Conservation (phyloP, 345 rosid species). For the Cardamine occulta region DNA sequence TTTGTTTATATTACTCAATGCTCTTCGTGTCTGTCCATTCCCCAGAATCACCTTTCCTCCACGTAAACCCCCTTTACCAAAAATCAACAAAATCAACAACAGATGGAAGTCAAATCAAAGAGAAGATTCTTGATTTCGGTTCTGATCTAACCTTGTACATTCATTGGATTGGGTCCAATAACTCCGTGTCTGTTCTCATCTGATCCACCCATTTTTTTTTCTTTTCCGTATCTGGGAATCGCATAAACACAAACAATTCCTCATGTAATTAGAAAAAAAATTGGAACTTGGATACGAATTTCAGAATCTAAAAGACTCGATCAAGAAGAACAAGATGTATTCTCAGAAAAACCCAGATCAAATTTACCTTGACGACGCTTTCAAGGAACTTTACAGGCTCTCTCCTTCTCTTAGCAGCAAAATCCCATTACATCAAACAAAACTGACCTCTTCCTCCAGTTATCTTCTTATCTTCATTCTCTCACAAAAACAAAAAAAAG, state of each 20-base stretch:
- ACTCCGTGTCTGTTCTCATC: conserved; percentile 79
- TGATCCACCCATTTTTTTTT: conserved; percentile 63
- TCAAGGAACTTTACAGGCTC: background rate
- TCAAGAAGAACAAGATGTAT: conserved; percentile 45
- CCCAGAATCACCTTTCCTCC: conserved; percentile 54
- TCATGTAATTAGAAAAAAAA: background rate
- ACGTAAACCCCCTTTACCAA: conserved; percentile 52
- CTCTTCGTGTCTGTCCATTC: conserved; percentile 66
- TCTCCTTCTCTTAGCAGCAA: conserved; percentile 35
- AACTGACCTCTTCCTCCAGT: conserved; percentile 30
- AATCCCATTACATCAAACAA: conserved; percentile 39
- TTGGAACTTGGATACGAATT: conserved; percentile 11
- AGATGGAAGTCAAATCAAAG: background rate
- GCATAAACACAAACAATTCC: background rate
- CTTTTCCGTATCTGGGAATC: conserved; percentile 7
- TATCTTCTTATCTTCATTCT: conserved; percentile 24
- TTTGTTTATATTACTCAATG: conserved; percentile 67
- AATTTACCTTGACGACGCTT: conserved; percentile 35
- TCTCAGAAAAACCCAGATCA: conserved; percentile 38
- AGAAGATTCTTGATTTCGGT: background rate
- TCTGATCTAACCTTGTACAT: conserved; percentile 57
- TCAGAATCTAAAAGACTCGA: conserved; percentile 30
- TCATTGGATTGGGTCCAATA: conserved; percentile 58
- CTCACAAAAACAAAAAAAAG: background rate
- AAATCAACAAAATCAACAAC: conserved; percentile 18